Percentiles rank a stretch among this genome's conserved stretches.
These are phyloP conservation scores for Chytriomyces hyalinus DNA, from an alignment of 192 early-diverging fungal species.

Conservation along the genomic window DNA sequence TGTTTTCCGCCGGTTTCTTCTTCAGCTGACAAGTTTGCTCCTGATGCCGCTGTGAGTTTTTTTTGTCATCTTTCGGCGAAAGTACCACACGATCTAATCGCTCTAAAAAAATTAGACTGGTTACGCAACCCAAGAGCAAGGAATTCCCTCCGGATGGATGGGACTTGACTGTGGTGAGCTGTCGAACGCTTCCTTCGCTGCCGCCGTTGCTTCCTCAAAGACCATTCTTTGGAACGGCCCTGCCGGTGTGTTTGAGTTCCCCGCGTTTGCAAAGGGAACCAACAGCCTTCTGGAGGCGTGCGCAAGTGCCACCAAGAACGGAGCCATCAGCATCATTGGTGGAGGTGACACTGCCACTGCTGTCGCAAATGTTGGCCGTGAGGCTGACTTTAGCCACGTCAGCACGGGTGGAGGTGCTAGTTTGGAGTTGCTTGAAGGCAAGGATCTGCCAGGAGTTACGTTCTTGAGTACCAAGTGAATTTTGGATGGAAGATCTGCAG, in stretches of 20 bases:
- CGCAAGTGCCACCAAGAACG: constrained; percentile 75
- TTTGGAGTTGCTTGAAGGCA: constrained; percentile 96
- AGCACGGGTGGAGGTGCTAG: constrained; percentile 96
- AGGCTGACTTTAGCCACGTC: constrained; percentile 90
- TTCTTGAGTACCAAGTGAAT: constrained; percentile 48
- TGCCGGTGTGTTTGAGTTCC: constrained; percentile 97
- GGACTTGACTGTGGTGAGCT: constrained; percentile 90
- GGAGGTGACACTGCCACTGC: constrained; percentile 98
- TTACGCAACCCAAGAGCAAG: constrained; percentile 82
- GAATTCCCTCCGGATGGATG: constrained; percentile 89
- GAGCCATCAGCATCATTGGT: constrained; percentile 91
- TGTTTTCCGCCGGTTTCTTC: background rate
- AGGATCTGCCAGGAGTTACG: constrained; percentile 70
- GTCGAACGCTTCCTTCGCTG: constrained; percentile 73
- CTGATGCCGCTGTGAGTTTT: constrained; percentile 60
- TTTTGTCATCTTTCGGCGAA: background rate
- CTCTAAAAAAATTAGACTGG: constrained; percentile 55
- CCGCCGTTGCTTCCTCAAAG: constrained; percentile 76
- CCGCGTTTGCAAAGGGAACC: constrained; percentile 88
- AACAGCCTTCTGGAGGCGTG: constrained; percentile 84
- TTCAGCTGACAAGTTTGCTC: constrained; percentile 81
- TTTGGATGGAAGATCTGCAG: background rate
- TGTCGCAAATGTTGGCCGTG: constrained; percentile 83
- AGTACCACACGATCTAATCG: background rate
- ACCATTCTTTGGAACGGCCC: constrained; percentile 99